phyloP scores from a whole-genome alignment of 257 asterid species.

The Jacaranda mimosifolia region DNA sequence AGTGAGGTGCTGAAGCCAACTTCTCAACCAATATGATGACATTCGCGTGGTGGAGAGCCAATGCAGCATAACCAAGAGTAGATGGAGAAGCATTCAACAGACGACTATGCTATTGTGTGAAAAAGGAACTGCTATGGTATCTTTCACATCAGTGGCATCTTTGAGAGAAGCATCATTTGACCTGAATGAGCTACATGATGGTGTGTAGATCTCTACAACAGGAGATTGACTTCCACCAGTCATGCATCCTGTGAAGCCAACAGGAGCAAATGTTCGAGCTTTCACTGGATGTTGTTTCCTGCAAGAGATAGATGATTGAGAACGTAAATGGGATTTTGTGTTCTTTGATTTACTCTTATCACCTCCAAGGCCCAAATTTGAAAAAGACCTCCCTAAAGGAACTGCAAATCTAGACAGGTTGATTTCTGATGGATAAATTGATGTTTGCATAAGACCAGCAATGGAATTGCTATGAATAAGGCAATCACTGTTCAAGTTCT shows the following conservation, averaged over 20 bases:
- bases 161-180: slow-evolving; percentile 37
- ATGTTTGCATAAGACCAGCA: slow-evolving; percentile 51
- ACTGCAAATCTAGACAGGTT: slow-evolving; percentile 44
- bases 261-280: slow-evolving; percentile 54
- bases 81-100: slow-evolving; percentile 57
- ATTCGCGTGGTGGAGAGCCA: slow-evolving; percentile 84
- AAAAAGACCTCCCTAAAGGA: slow-evolving; percentile 75
- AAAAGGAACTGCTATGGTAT: background rate
- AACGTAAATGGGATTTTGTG: slow-evolving; percentile 48
- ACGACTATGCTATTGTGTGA: slow-evolving; percentile 16
- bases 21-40: slow-evolving; percentile 75
- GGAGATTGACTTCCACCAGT: slow-evolving; percentile 68
- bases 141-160: slow-evolving; percentile 32
- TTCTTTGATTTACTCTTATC: slow-evolving; percentile 55
- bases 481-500: slow-evolving; percentile 38
- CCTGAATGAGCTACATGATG: slow-evolving; percentile 50
- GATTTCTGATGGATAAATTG: slow-evolving; percentile 53
- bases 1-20: slow-evolving; percentile 74
- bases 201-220: slow-evolving; percentile 58
- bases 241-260: slow-evolving; percentile 84
- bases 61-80: slow-evolving; percentile 77
- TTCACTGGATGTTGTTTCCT: slow-evolving; percentile 44
- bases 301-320: slow-evolving; percentile 48
- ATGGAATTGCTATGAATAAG: slow-evolving; percentile 64
- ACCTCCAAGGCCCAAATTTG: slow-evolving; percentile 64